Evolutionary conservation across 495 filamentous ascomycete species (phyloP), one percentile per base, ranked within the genome.

Genomic region (Geoglossum glabrum): DNA sequence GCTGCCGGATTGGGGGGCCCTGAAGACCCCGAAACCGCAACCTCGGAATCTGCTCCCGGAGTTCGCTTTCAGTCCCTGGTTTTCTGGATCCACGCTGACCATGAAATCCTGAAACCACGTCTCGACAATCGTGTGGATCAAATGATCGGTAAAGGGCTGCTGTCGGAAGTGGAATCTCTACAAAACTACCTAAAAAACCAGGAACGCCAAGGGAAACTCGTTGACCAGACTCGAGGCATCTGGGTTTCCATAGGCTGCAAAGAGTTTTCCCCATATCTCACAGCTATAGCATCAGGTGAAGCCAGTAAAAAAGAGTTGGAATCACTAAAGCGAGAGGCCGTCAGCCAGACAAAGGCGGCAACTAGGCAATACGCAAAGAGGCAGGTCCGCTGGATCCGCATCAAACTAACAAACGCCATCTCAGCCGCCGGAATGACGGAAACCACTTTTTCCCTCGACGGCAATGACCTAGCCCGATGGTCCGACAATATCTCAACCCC

Each of bases 211-310:
- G 83, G 81, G 0, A 66, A 73, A 0, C 60, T 62, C 5, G 69
- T 92, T 23, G 86, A 97, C 61, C 72, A 76, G 54, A 83, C 77
- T 0, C 78, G 81, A 30, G 93, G 93, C 2, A 92, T 97, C 15
- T 97, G 89, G 87, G 81, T 92, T 54, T 90, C 89, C 11, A 97
- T 99, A 62, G 93, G 93, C 0, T 95, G 87, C 67, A 94, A 92
- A 64, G 87, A 99, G 67, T 80, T 95, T 66, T 73, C 83, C 54
- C 73, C 76, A 0, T 95, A 86, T 60, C 71, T 90, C 23, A 59
- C 71, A 3, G 77, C 80, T 7, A 60, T 80, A 27, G 61, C 69
- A 43, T 60, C 71, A 10, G 70, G 62, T 1, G 60, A 63, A 0
- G 51, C 56, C 1, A 68, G 65, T 27, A 63, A 69, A 26, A 61